Base-by-base conservation (phyloP, 1,139 yeast species). In the Saccharomycopsis crataegensis region DNA sequence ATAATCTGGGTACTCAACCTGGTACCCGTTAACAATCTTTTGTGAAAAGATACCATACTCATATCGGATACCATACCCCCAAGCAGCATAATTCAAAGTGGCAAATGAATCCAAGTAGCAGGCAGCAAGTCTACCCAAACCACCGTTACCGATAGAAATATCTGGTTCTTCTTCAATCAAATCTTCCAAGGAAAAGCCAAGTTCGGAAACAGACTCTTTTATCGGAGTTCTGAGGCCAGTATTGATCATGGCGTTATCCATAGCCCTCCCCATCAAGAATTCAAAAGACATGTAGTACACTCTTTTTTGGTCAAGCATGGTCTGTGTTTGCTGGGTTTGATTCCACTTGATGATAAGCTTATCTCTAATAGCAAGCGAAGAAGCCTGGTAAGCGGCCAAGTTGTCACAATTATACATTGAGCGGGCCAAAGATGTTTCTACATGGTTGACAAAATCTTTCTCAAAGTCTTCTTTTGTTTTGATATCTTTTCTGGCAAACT, bases 31-130 rank as follows among this genome's bases (percentile, higher is more conserved):
- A 60, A 89, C 78, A 65, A 91, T 89, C 67, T 83, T 83, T 71
- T 91, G 98, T 62, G 89, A 80, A 71, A 91, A 91, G 62, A 91
- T 91, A 68, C 96, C 97, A 67, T 90, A 90, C 69, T 89, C 91
- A 71, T 90, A 90, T 66, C 95, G 83, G 62, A 90, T 75, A 57
- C 97, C 97, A 68, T 91, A 91, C 59, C 97, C 98, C 97, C 97
- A 90, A 52, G 96, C 96, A 37, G 95, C 90, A 68, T 87, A 88
- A 67, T 88, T 83, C 62, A 86, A 84, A 7, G 96, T 83, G 40
- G 95, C 82, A 65, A 91, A 73, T 1, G 96, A 88, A 71, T 91
- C 97, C 53, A 91, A 81, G 65, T 88, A 90, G 71, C 97, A 90
- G 43, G 97, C 96, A 42, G 97, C 97, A 65, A 91, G 75, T 67